These are phyloP conservation scores for Eucalyptus grandis DNA, from an alignment of 345 rosid species.

Conservation along the genomic window DNA sequence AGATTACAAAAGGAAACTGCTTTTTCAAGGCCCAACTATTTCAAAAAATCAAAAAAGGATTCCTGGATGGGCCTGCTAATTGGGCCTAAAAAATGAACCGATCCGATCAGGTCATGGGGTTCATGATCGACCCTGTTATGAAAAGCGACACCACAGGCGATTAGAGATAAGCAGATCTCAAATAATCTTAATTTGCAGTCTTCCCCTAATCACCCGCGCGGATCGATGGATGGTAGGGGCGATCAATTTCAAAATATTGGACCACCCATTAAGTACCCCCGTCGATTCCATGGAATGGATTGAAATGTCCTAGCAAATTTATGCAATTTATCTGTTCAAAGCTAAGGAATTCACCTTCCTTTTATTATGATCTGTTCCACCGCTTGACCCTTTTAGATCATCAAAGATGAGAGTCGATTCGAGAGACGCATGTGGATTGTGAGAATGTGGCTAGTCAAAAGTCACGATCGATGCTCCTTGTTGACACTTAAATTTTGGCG, in stretches of 20 bases:
- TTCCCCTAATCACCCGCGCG: not conserved
- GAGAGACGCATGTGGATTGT: too few species aligned
- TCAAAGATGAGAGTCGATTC: too few species aligned
- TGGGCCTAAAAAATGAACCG: not conserved
- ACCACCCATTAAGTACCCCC: too few species aligned
- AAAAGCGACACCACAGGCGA: not conserved
- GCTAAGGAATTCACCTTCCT: too few species aligned
- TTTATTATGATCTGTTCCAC: too few species aligned
- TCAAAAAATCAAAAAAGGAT: not conserved
- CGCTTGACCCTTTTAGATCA: too few species aligned
- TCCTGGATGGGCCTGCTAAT: not conserved
- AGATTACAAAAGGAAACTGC: not conserved
- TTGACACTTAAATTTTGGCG: accelerated
- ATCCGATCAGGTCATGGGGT: not conserved
- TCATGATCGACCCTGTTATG: not conserved
- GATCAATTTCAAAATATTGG: too few species aligned
- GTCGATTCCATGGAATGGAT: too few species aligned
- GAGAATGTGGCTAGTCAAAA: too few species aligned
- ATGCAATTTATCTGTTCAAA: too few species aligned
- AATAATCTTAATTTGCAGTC: not conserved
- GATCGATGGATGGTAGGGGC: not conserved
- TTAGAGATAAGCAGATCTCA: not conserved
- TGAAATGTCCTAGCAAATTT: too few species aligned
- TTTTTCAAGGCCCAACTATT: not conserved
- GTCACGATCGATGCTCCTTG: accelerated